phyloP scores from a whole-genome alignment of 257 asterid species.

The Rehmannia glutinosa region DNA sequence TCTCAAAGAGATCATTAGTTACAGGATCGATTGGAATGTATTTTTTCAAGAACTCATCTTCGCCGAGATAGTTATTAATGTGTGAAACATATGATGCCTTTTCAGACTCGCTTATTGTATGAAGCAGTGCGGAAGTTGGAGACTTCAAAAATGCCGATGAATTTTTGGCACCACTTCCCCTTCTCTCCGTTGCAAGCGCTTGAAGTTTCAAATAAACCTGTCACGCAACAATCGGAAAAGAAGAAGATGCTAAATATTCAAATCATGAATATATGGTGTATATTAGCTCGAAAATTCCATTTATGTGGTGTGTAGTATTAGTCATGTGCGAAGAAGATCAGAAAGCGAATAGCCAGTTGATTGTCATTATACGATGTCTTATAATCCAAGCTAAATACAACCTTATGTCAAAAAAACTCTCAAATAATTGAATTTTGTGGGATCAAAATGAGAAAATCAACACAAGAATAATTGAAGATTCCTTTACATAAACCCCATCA shows the following conservation, averaged over 20 bases:
- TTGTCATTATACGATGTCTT: not conserved
- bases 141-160: slow-evolving; percentile 72
- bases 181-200: slow-evolving; percentile 52
- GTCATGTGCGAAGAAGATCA: not conserved
- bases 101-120: slow-evolving; percentile 77
- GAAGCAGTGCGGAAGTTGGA: slow-evolving; percentile 77
- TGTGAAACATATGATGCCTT: slow-evolving; percentile 79
- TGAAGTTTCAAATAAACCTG: slow-evolving; percentile 70
- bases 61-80: slow-evolving; percentile 69
- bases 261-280: not conserved
- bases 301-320: not conserved
- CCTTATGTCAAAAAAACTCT: not conserved
- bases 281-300: not conserved
- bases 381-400: not conserved
- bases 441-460: not conserved
- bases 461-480: not conserved
- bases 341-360: not conserved
- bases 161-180: slow-evolving; percentile 61
- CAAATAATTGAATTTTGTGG: not conserved
- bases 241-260: not conserved
- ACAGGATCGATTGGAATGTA: slow-evolving; percentile 64
- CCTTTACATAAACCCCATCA: not conserved
- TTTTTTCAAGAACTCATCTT: slow-evolving; percentile 55
- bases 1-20: slow-evolving; percentile 46
- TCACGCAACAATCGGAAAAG: slow-evolving; percentile 17